A percentile compares a stretch with the other conserved stretches of the same genome.
These are phyloP conservation scores for Coemansia sp. DNA, from an alignment of 192 early-diverging fungal species.

Conservation along the genomic window DNA sequence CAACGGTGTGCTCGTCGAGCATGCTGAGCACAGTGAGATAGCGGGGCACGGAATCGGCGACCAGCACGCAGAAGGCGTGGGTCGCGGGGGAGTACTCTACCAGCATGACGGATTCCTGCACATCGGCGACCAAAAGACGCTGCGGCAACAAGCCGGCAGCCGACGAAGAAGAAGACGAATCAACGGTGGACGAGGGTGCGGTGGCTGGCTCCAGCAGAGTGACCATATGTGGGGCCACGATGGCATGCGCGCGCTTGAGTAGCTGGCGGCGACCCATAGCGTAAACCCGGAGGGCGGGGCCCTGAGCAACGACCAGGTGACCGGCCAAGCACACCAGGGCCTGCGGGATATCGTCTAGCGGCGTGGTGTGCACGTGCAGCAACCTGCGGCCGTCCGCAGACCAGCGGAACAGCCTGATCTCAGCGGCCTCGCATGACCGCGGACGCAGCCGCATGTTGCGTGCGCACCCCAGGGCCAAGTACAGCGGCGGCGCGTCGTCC, in stretches of 20 bases:
- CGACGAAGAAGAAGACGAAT: too few relatives aligned
- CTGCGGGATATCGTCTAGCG: constrained; percentile 78
- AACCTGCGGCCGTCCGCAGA: constrained; percentile 59
- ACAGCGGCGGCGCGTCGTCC: constrained; percentile 14
- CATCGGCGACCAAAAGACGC: constrained; percentile 84
- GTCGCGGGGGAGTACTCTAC: constrained; percentile 67
- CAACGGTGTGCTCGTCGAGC: constrained; percentile 90
- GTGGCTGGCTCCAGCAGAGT: constrained; percentile 65
- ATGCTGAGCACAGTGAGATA: constrained; percentile 67
- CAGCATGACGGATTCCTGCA: constrained; percentile 85
- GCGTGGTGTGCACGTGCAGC: constrained; percentile 86
- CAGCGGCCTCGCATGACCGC: constrained; percentile 64
- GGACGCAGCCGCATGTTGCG: constrained; percentile 67
- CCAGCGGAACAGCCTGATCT: constrained; percentile 74
- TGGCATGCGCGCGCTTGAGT: constrained; percentile 83
- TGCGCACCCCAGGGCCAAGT: constrained; percentile 84
- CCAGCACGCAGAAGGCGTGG: constrained; percentile 85
- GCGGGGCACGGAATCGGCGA: constrained; percentile 88
- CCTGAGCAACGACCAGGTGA: constrained; percentile 82
- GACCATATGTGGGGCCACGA: constrained; percentile 62
- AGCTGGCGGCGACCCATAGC: constrained; percentile 88
- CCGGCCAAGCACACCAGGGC: constrained; percentile 86
- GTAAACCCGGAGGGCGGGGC: constrained; percentile 85
- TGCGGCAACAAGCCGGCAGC: too few relatives aligned
- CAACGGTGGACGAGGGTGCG: too few relatives aligned